A percentile compares a stretch with the other conserved stretches of the same genome.
Conservation (phyloP, 768 basidiomycete genomes). For the Lentinus brumalis region DNA sequence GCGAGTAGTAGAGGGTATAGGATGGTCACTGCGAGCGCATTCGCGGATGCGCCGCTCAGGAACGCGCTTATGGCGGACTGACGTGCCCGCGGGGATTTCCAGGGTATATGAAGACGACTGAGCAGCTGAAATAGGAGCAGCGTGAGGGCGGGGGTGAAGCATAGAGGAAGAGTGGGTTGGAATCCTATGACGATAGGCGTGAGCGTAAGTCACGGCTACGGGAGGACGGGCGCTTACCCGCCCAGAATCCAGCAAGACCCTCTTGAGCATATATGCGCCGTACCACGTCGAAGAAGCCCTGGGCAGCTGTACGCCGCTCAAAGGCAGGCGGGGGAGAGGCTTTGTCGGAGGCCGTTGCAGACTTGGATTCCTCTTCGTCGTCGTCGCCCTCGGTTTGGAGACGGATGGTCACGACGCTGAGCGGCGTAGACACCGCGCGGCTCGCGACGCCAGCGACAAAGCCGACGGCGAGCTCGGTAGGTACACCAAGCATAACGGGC, state of each 20-base stretch:
- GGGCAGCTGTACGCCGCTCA: neutral
- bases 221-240: constrained; percentile 37
- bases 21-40: constrained; percentile 48
- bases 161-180: constrained; percentile 48
- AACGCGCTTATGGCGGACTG: constrained; percentile 48
- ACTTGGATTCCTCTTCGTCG: constrained; percentile 28
- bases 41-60: constrained; percentile 56
- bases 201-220: neutral
- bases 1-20: constrained; percentile 63
- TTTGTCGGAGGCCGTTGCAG: constrained; percentile 12
- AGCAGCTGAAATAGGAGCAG: constrained; percentile 55
- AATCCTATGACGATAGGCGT: constrained; percentile 42
- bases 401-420: constrained; percentile 56
- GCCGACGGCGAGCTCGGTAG: constrained; percentile 56
- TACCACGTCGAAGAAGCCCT: constrained; percentile 31
- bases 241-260: constrained; percentile 59
- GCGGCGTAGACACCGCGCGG: constrained; percentile 54
- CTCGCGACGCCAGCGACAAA: constrained; percentile 60
- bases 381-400: constrained; percentile 48
- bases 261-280: constrained; percentile 48
- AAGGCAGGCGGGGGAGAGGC: neutral
- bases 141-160: constrained; percentile 60
- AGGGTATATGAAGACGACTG: constrained; percentile 37
- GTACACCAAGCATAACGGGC: constrained; percentile 31
- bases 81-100: constrained; percentile 32